A percentile compares a stretch with the other conserved stretches of the same genome.
These are phyloP conservation scores for Carex scoparia DNA, from an alignment of 176 grass and related monocot species.

Conservation along the genomic window DNA sequence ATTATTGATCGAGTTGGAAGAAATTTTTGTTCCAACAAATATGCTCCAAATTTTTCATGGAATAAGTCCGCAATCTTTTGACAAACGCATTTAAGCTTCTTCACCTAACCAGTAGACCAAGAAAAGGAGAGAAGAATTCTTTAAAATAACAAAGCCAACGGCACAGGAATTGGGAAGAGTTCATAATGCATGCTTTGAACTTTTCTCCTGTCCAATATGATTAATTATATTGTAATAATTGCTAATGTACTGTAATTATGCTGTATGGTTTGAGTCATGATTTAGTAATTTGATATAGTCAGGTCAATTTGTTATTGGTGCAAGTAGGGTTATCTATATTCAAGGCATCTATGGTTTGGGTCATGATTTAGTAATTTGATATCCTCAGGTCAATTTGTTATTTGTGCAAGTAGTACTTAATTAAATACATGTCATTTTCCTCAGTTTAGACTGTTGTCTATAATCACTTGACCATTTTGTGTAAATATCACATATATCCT, in stretches of 20 bases:
- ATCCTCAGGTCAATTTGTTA: not conserved
- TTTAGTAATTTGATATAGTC: not conserved
- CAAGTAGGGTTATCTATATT: not conserved
- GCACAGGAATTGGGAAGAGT: not conserved
- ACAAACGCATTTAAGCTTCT: not conserved
- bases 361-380: not conserved
- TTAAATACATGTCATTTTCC: slow-evolving; percentile 5
- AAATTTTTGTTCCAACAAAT: not conserved
- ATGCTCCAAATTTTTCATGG: not conserved
- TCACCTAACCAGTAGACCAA: slow-evolving; percentile 17
- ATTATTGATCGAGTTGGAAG: not conserved
- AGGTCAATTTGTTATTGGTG: not conserved
- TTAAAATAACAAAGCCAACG: not conserved
- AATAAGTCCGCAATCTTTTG: slow-evolving; percentile 2
- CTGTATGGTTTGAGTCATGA: not conserved
- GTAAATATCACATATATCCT: not conserved
- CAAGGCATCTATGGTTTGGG: not conserved
- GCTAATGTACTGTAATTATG: not conserved
- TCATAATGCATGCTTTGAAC: not conserved
- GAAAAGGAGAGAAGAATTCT: not conserved
- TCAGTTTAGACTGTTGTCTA: not conserved
- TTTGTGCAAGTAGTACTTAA: not conserved
- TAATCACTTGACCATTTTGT: not conserved
- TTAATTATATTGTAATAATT: not conserved
- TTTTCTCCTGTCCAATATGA: not conserved